These are phyloP conservation scores for Lachancea waltii DNA, from an alignment of 805 yeast species.

Conservation along the genomic window DNA sequence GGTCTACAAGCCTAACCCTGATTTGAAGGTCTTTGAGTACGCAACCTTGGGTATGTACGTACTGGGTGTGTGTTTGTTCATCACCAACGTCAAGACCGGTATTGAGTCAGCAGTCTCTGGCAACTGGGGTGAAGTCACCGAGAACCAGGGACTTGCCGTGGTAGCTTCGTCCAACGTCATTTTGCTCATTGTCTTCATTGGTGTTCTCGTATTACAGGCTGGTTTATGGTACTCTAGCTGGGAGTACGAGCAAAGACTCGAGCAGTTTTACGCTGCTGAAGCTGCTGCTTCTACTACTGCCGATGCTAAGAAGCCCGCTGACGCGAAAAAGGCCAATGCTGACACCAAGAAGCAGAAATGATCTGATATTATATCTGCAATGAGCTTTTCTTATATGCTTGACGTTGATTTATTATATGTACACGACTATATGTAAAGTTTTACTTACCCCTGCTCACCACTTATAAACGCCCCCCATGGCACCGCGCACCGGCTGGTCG, in stretches of 20 bases:
- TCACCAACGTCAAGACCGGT: slow-evolving; percentile 83
- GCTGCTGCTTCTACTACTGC: slow-evolving; percentile 21
- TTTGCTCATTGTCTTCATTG: slow-evolving; percentile 61
- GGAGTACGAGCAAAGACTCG: slow-evolving; percentile 41
- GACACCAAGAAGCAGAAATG: slow-evolving; percentile 11
- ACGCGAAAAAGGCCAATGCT: slow-evolving; percentile 9
- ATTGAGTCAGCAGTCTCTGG: slow-evolving; percentile 60
- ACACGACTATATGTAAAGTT: slow-evolving; percentile 6
- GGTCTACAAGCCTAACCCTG: slow-evolving; percentile 81
- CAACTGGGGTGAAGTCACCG: slow-evolving; percentile 91
- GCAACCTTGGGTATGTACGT: slow-evolving; percentile 72
- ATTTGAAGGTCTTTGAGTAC: slow-evolving; percentile 83
- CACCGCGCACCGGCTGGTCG: slow-evolving; percentile 42
- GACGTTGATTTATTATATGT: slow-evolving; percentile 6
- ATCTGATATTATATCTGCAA: background rate
- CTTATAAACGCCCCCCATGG: slow-evolving; percentile 45
- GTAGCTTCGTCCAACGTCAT: slow-evolving; percentile 85
- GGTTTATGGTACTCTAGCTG: slow-evolving; percentile 84
- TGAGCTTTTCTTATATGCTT: too few species aligned
- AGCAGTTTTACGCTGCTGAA: slow-evolving; percentile 27
- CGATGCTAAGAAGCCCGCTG: background rate
- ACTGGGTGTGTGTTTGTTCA: slow-evolving; percentile 67
- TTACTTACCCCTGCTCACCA: slow-evolving; percentile 36
- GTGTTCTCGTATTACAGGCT: slow-evolving; percentile 77
- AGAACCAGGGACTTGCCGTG: slow-evolving; percentile 79